Evolutionary conservation across 2,329 filamentous ascomycete species (phyloP).

Genomic region (Fusarium sambucinum): DNA sequence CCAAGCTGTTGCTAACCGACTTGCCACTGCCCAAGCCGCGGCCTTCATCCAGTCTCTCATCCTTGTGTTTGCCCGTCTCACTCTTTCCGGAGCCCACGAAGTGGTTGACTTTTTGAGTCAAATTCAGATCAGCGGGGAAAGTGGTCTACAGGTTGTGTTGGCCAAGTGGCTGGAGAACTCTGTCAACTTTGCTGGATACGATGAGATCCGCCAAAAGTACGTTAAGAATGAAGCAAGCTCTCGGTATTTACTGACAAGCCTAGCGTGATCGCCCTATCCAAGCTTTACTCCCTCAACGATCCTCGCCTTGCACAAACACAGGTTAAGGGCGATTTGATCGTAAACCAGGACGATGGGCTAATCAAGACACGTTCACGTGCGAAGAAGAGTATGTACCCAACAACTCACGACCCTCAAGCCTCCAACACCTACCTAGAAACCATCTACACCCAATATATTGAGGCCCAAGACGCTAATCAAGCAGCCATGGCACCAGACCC

Average conservation of each 20-base stretch:
- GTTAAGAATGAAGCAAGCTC: constrained; percentile 48
- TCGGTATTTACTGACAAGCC: constrained; percentile 47
- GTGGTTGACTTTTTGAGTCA: constrained; percentile 92
- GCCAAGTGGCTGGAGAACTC: constrained; percentile 98
- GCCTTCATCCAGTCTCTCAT: constrained; percentile 96
- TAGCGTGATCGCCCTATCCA: constrained; percentile 91
- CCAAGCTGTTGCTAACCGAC: constrained; percentile 85
- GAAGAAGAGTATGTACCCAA: constrained; percentile 73
- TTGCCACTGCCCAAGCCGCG: constrained; percentile 85
- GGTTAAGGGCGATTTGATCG: constrained; percentile 92
- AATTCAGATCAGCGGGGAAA: constrained; percentile 82
- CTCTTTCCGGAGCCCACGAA: constrained; percentile 85
- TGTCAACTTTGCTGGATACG: constrained; percentile 96
- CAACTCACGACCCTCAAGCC: constrained; percentile 33
- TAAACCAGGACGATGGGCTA: constrained; percentile 76
- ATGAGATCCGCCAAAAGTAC: constrained; percentile 96
- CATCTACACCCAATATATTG: constrained; percentile 39
- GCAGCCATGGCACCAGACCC: constrained; percentile 69
- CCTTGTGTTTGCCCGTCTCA: constrained; percentile 91
- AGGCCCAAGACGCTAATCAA: constrained; percentile 47
- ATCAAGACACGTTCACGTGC: constrained; percentile 96
- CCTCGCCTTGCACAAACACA: constrained; percentile 80
- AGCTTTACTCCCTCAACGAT: constrained; percentile 89
- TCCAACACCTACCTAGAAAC: constrained; percentile 31
- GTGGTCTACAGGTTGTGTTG: constrained; percentile 88